Conservation (phyloP, 768 basidiomycete species). For the Boletus rubroflammeus region DNA sequence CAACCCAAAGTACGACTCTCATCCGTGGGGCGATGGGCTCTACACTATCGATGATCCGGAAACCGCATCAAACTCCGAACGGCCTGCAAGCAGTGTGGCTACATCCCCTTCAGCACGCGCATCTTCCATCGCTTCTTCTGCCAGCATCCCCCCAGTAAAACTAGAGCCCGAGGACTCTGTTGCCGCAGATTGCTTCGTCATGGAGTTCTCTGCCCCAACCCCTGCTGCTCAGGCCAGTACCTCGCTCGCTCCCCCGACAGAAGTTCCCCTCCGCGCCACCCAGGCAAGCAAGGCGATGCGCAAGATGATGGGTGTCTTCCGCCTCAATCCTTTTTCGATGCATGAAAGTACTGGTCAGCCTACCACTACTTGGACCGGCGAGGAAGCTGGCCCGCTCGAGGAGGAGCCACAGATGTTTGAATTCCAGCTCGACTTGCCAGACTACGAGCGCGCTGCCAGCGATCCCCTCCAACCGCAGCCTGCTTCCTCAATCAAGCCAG, state of each 20-base stretch:
- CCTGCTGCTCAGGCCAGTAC: conserved; percentile 33
- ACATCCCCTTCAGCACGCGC: conserved; percentile 35
- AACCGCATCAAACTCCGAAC: conserved; percentile 33
- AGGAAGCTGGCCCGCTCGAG: conserved; percentile 56
- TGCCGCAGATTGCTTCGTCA: conserved; percentile 31
- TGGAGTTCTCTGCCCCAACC: conserved; percentile 32
- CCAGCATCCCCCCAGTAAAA: conserved; percentile 29
- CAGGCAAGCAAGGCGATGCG: conserved; percentile 70
- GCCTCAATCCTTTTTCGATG: conserved; percentile 73
- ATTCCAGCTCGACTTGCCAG: conserved; percentile 52
- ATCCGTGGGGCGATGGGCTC: conserved; percentile 31
- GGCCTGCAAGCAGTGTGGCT: conserved; percentile 33
- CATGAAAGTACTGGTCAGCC: conserved; percentile 47
- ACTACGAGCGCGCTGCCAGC: conserved; percentile 18
- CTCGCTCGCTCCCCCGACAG: conserved; percentile 51
- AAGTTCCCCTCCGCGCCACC: conserved; percentile 73
- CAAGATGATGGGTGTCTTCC: conserved; percentile 73
- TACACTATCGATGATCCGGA: conserved; percentile 34
- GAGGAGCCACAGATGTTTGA: conserved; percentile 61
- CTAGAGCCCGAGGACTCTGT: conserved; percentile 29
- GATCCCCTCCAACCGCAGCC: conserved; percentile 20
- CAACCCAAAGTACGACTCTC: conserved; percentile 22
- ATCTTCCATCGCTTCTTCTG: conserved; percentile 32
- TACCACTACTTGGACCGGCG: conserved; percentile 41
- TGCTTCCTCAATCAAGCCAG: conserved; percentile 1